Conservation (phyloP, 2,329 filamentous ascomycete species). For the Alternaria arbusti region DNA sequence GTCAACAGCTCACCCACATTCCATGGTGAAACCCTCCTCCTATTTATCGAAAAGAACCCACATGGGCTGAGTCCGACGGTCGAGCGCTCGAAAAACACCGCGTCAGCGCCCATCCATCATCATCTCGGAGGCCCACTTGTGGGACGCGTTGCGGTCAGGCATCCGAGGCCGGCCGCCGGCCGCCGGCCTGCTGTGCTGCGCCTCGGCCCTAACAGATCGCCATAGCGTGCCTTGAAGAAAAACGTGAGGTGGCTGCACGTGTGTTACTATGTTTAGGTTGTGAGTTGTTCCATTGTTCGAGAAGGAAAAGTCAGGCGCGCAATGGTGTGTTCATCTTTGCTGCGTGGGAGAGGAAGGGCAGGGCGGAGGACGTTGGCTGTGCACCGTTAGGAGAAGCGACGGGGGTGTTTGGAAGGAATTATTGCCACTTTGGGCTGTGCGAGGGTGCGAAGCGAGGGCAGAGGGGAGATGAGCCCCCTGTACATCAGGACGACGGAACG, state of each 20-base stretch:
- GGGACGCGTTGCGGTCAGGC: neutral
- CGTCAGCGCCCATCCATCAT: constrained; percentile 1
- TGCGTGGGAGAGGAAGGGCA: neutral
- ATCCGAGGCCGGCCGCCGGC: neutral
- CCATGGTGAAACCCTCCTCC: neutral
- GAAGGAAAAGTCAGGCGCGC: neutral
- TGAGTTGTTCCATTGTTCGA: neutral
- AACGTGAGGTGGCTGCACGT: neutral
- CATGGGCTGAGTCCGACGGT: neutral
- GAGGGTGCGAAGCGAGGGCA: constrained; percentile 1
- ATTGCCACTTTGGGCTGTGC: constrained; percentile 10
- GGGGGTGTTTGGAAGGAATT: neutral
- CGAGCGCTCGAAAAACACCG: neutral
- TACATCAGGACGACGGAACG: neutral
- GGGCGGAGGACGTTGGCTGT: neutral
- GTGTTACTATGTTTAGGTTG: constrained; percentile 2
- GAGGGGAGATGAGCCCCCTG: constrained; percentile 3
- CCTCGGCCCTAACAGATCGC: neutral
- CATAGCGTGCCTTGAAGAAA: neutral
- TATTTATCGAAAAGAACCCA: neutral
- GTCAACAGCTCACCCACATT: neutral
- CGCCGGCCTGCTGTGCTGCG: neutral
- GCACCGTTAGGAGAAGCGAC: neutral
- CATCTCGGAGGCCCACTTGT: constrained; percentile 4
- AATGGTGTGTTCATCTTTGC: neutral